phyloP scores from a whole-genome alignment of 768 basidiomycete species.

The Serpula lacrymans region DNA sequence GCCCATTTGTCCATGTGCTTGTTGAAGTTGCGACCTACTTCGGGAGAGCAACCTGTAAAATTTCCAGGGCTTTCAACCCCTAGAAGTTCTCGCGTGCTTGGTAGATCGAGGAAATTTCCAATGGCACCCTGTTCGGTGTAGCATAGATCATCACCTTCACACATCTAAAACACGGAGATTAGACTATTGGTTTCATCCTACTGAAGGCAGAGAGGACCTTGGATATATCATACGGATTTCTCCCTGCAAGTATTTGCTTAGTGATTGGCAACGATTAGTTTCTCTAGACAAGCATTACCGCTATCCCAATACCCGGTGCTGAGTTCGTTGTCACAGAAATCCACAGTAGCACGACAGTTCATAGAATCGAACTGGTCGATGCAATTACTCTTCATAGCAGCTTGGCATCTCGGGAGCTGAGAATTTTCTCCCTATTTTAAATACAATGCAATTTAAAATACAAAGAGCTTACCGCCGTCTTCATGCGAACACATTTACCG shows the following conservation, averaged over 20 bases:
- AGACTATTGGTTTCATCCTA: neutral
- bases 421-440: neutral
- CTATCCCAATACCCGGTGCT: conserved; percentile 37
- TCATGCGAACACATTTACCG: conserved; percentile 44
- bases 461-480: conserved; percentile 44
- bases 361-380: conserved; percentile 64
- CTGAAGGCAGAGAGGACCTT: conserved; percentile 30
- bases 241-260: conserved; percentile 23
- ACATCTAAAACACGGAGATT: conserved; percentile 16
- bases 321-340: conserved; percentile 61
- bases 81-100: conserved; percentile 39
- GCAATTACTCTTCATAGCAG: conserved; percentile 53
- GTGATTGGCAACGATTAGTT: neutral
- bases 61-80: conserved; percentile 46
- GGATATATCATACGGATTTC: conserved; percentile 59
- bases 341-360: conserved; percentile 61
- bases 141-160: conserved; percentile 29
- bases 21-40: conserved; percentile 50
- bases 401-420: conserved; percentile 69
- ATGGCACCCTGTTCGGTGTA: conserved; percentile 39
- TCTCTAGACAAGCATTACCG: conserved; percentile 26
- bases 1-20: conserved; percentile 60
- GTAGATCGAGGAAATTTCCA: conserved; percentile 43
- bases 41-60: conserved; percentile 54
- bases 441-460: neutral